phyloP scores from a whole-genome alignment of 352 stramenopile species.

The Phytophthora hybrid region DNA sequence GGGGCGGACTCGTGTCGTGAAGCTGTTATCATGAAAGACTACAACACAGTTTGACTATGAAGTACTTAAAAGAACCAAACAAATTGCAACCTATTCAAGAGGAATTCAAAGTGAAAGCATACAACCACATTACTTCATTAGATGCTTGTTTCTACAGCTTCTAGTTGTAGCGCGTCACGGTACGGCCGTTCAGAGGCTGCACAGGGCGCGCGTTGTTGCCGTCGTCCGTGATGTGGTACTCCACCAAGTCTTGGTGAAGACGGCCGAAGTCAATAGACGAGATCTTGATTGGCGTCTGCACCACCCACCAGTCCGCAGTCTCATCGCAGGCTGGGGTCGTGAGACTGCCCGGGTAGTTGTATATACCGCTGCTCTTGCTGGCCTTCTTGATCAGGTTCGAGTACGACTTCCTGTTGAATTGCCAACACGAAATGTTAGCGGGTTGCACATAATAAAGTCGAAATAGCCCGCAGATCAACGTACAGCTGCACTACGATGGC shows the following conservation, averaged over 20 bases:
- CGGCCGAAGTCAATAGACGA: conserved; percentile 42
- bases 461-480: conserved; percentile 10
- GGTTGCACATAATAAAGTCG: background rate
- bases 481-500: conserved; percentile 40
- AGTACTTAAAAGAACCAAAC: too few species aligned
- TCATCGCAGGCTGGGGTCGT: conserved; percentile 65
- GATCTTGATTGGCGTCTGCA: conserved; percentile 58
- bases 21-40: conserved; percentile 8
- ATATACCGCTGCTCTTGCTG: conserved; percentile 33
- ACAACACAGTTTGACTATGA: too few species aligned
- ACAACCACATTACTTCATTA: background rate
- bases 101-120: background rate
- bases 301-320: conserved; percentile 72
- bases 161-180: conserved; percentile 34
- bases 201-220: conserved; percentile 55
- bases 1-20: conserved; percentile 50
- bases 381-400: conserved; percentile 27
- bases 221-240: conserved; percentile 49
- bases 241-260: conserved; percentile 42
- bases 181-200: conserved; percentile 52
- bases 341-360: conserved; percentile 78
- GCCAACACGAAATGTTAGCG: background rate
- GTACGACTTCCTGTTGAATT: conserved; percentile 46
- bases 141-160: background rate
- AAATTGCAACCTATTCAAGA: background rate